Conservation (phyloP, 371 early-diverging fungal species). For the Lichtheimia ramosa region DNA sequence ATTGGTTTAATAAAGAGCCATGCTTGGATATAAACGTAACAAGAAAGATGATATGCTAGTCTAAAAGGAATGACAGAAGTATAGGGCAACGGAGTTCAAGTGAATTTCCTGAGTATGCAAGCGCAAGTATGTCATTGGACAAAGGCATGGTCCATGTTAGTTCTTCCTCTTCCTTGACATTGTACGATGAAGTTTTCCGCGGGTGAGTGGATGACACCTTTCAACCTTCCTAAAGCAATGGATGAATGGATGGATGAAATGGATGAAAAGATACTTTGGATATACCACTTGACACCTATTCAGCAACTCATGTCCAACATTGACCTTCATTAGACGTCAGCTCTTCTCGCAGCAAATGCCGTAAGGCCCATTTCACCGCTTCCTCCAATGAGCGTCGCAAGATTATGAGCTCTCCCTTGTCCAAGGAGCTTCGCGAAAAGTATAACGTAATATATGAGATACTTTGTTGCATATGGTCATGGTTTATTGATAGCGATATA, state of each 20-base stretch:
- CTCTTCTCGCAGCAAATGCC: conserved; percentile 93
- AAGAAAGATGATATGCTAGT: too few species aligned
- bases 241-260: conserved; percentile 20
- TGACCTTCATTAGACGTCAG: conserved; percentile 69
- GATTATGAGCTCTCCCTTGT: conserved; percentile 95
- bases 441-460: conserved; percentile 67
- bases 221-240: neutral
- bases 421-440: conserved; percentile 98
- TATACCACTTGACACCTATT: neutral
- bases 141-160: neutral
- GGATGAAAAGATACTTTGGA: neutral
- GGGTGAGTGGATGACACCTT: conserved; percentile 2
- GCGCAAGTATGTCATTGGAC: too few species aligned
- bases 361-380: conserved; percentile 98
- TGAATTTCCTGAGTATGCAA: too few species aligned
- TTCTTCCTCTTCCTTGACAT: neutral
- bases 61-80: too few species aligned
- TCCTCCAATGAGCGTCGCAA: conserved; percentile 92
- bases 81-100: too few species aligned
- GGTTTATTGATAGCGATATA: neutral
- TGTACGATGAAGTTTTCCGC: conserved; percentile 2
- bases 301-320: conserved; percentile 1
- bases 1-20: too few species aligned
- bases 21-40: too few species aligned
- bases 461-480: neutral